A percentile compares a stretch with the other conserved stretches of the same genome.
These are phyloP conservation scores for Lentithecium fluviatile DNA, from an alignment of 495 filamentous ascomycete species.

Conservation along the genomic window DNA sequence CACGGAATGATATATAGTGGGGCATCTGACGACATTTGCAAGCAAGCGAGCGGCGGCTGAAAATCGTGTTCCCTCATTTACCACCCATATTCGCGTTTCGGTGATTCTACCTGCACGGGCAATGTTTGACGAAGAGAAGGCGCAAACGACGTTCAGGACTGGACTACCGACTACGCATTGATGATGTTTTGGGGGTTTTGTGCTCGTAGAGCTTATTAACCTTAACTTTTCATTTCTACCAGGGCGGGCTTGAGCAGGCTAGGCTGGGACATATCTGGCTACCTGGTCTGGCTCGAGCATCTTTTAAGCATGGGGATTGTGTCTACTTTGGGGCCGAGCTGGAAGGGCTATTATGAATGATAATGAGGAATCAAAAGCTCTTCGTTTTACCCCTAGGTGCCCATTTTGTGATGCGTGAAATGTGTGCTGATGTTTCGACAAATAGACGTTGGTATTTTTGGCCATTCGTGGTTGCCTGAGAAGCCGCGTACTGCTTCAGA, in stretches of 20 bases:
- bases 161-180: neutral
- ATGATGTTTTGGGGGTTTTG: slow-evolving; percentile 11
- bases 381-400: slow-evolving; percentile 15
- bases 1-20: slow-evolving; percentile 19
- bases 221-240: slow-evolving; percentile 14
- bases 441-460: too few relatives aligned
- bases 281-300: neutral
- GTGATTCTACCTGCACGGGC: neutral
- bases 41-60: slow-evolving; percentile 19
- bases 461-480: too few relatives aligned
- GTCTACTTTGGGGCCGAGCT: slow-evolving; percentile 13
- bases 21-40: slow-evolving; percentile 24
- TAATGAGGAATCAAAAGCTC: slow-evolving; percentile 40
- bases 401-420: neutral
- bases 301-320: slow-evolving; percentile 7
- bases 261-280: neutral
- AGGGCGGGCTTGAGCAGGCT: neutral
- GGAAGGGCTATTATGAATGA: slow-evolving; percentile 24
- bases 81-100: neutral
- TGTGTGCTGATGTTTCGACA: too few relatives aligned
- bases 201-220: slow-evolving; percentile 14
- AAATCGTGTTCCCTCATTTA: slow-evolving; percentile 27
- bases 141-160: slow-evolving; percentile 22
- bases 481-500: neutral
- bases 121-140: slow-evolving; percentile 18